phyloP scores from a whole-genome alignment of 2,329 filamentous ascomycete species.

The Apiospora pterosperma region DNA sequence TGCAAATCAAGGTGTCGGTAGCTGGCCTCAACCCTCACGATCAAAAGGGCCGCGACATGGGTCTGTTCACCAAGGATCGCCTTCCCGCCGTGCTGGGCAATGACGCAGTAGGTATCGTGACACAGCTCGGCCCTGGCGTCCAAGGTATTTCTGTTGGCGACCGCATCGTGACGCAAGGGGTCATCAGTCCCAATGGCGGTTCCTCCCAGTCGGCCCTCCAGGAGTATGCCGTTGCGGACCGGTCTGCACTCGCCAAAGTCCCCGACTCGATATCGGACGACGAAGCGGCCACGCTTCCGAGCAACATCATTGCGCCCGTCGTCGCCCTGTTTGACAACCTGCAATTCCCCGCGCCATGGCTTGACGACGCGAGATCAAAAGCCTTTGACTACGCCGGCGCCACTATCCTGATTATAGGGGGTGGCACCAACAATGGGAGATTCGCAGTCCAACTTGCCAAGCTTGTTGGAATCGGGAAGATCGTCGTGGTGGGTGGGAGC shows the following conservation, averaged over 20 bases:
- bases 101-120: slow-evolving; percentile 31
- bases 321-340: slow-evolving; percentile 31
- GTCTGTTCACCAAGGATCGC: slow-evolving; percentile 30
- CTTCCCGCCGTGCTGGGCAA: slow-evolving; percentile 31
- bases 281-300: slow-evolving; percentile 33
- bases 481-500: slow-evolving; percentile 32
- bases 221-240: slow-evolving; percentile 33
- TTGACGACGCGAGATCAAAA: slow-evolving; percentile 9
- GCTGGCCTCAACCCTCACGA: slow-evolving; percentile 32
- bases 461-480: slow-evolving; percentile 33
- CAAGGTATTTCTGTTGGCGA: slow-evolving; percentile 25
- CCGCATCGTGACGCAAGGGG: slow-evolving; percentile 21
- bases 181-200: slow-evolving; percentile 14
- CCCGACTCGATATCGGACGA: slow-evolving; percentile 29
- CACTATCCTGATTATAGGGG: slow-evolving; percentile 30
- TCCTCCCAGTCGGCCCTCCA: slow-evolving; percentile 28
- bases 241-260: slow-evolving; percentile 24
- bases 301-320: slow-evolving; percentile 30
- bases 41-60: slow-evolving; percentile 31
- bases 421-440: slow-evolving; percentile 30
- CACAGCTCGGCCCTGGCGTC: slow-evolving; percentile 21
- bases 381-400: slow-evolving; percentile 20
- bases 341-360: slow-evolving; percentile 25
- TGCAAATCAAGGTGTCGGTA: slow-evolving; percentile 34
- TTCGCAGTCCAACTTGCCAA: slow-evolving; percentile 29